Evolutionary conservation across 441 rosid species (phyloP).

Genomic region (Daphne laureola): DNA sequence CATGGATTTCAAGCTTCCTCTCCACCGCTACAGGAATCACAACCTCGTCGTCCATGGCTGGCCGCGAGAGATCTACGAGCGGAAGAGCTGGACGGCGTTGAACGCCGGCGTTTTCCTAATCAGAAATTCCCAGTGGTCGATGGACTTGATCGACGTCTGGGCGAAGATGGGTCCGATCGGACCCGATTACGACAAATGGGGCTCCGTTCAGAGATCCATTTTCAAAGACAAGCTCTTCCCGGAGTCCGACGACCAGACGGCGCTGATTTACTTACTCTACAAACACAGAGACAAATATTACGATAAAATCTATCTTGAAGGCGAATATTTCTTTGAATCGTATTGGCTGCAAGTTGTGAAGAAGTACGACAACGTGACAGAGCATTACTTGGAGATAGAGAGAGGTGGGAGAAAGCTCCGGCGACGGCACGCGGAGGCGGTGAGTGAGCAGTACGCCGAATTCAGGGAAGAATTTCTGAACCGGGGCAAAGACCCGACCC

Average conservation of each 20-base stretch:
- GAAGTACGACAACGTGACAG: conserved; percentile 45
- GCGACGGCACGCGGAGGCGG: conserved; percentile 82
- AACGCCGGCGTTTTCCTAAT: conserved; percentile 73
- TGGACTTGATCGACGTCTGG: conserved; percentile 75
- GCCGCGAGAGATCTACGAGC: conserved; percentile 41
- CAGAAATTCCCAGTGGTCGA: conserved; percentile 92
- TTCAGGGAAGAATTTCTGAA: conserved; percentile 46
- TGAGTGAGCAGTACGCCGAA: conserved; percentile 62
- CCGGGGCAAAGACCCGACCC: conserved; percentile 41
- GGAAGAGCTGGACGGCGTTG: conserved; percentile 70
- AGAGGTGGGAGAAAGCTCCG: conserved; percentile 32
- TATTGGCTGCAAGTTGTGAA: conserved; percentile 67
- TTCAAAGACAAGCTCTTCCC: conserved; percentile 74
- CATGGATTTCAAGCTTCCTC: conserved; percentile 83
- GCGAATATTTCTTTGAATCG: conserved; percentile 67
- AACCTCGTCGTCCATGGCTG: conserved; percentile 89
- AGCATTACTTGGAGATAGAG: conserved; percentile 49
- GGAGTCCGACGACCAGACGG: conserved; percentile 78
- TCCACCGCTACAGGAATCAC: conserved; percentile 46
- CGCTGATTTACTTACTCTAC: conserved; percentile 54
- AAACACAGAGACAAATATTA: conserved; percentile 38
- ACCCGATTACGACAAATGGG: conserved; percentile 52
- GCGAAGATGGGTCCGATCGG: conserved; percentile 58
- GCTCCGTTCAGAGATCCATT: conserved; percentile 46
- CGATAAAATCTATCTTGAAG: conserved; percentile 66